These are phyloP conservation scores for Gymnopilus junonius DNA, from an alignment of 768 basidiomycete genomes.

Conservation along the genomic window DNA sequence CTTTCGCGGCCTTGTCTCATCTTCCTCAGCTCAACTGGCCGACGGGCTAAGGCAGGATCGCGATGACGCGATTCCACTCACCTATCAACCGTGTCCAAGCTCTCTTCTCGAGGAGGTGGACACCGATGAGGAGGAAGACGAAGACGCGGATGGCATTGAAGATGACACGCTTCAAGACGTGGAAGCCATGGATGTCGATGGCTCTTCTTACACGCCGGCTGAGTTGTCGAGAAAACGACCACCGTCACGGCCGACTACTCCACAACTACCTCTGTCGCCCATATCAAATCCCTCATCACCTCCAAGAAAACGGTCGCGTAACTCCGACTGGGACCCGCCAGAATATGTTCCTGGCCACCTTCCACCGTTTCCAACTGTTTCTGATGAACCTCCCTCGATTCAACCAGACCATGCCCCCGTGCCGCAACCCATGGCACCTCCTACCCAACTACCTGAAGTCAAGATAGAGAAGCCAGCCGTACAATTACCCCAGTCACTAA, in stretches of 20 bases:
- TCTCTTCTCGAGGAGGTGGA: constrained; percentile 37
- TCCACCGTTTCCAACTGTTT: constrained; percentile 63
- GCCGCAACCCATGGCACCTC: constrained; percentile 39
- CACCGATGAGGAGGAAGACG: constrained; percentile 27
- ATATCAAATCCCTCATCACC: constrained; percentile 63
- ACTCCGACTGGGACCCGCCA: constrained; percentile 62
- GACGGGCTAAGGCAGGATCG: constrained; percentile 60
- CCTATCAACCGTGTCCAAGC: constrained; percentile 44
- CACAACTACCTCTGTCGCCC: constrained; percentile 56
- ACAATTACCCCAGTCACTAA: constrained; percentile 45
- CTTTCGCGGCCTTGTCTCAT: constrained; percentile 30
- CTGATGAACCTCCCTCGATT: constrained; percentile 33
- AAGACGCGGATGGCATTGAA: constrained; percentile 9
- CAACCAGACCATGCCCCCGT: constrained; percentile 30
- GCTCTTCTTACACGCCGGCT: constrained; percentile 16
- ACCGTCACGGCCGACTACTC: constrained; percentile 35
- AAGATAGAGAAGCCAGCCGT: constrained; percentile 43
- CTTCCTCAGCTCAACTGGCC: constrained; percentile 56
- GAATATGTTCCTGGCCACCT: constrained; percentile 68
- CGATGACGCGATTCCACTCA: constrained; percentile 60
- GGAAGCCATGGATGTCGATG: constrained; percentile 35
- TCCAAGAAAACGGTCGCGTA: constrained; percentile 60
- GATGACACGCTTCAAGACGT: not conserved
- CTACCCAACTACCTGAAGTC: constrained; percentile 34
- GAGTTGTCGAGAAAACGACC: constrained; percentile 31